Conservation (phyloP, 202 grass and related monocot genomes). For the Panicum hallii region DNA sequence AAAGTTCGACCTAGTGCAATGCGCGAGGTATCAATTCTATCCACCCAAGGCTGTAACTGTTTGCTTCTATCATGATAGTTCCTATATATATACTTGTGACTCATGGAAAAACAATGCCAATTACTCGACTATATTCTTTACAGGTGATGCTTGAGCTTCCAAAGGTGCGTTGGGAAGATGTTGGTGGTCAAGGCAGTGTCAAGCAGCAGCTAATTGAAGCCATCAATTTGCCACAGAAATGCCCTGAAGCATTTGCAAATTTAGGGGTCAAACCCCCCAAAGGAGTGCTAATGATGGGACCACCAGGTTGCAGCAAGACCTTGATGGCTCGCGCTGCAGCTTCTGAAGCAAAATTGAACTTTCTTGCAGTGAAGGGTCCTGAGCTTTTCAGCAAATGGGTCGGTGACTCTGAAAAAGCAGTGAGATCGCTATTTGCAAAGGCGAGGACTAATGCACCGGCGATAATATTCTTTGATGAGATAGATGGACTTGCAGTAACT, state of each 20-base stretch:
- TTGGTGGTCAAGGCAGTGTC: conserved; percentile 81
- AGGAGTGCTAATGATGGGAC: conserved; percentile 92
- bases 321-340: conserved; percentile 94
- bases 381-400: conserved; percentile 99
- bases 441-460: conserved; percentile 84
- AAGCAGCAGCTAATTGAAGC: conserved; percentile 90
- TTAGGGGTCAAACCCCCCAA: conserved; percentile 73
- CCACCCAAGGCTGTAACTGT: conserved; percentile 11
- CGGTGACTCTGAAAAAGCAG: conserved; percentile 90
- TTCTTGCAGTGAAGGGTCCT: conserved; percentile 93
- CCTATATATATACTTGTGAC: conserved; percentile 32
- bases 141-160: conserved; percentile 95
- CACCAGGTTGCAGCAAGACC: conserved; percentile 96
- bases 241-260: conserved; percentile 67
- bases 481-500: conserved; percentile 91
- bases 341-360: conserved; percentile 94
- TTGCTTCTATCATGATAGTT: not conserved
- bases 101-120: conserved; percentile 20
- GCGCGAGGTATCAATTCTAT: conserved; percentile 80
- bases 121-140: conserved; percentile 39
- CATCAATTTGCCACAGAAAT: conserved; percentile 75
- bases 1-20: conserved; percentile 96
- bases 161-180: conserved; percentile 83
- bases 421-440: conserved; percentile 81
- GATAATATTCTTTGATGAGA: conserved; percentile 98